Evolutionary conservation across 345 rosid species (phyloP).

Genomic region (Eutrema japonicum): DNA sequence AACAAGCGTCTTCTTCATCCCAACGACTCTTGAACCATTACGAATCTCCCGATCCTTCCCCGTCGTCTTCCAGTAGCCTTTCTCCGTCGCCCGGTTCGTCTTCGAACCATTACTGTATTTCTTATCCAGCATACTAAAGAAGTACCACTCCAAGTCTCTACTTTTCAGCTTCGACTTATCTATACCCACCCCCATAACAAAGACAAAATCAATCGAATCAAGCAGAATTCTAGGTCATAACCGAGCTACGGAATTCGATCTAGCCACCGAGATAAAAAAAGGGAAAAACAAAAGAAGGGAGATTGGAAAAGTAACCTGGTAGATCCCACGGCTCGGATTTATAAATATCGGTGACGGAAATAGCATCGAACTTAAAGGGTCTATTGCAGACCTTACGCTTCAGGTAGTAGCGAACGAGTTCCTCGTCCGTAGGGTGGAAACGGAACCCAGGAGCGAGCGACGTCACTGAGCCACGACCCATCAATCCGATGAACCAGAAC

Average conservation of each 20-base stretch:
- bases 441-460: conserved; percentile 96
- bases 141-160: conserved; percentile 97
- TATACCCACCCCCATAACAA: conserved; percentile 21
- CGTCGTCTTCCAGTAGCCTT: conserved; percentile 97
- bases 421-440: conserved; percentile 96
- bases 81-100: conserved; percentile 94
- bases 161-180: conserved; percentile 83
- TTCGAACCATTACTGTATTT: conserved; percentile 85
- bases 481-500: conserved; percentile 32
- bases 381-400: conserved; percentile 74
- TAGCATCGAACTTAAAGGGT: conserved; percentile 73
- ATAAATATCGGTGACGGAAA: conserved; percentile 81
- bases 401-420: conserved; percentile 82
- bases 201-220: conserved; percentile 5
- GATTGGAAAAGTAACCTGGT: conserved; percentile 55
- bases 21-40: conserved; percentile 54
- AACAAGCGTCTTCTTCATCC: conserved; percentile 99
- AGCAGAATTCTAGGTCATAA: conserved; percentile 5
- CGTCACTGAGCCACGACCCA: conserved; percentile 63
- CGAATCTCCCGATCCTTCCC: conserved; percentile 82
- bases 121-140: conserved; percentile 80
- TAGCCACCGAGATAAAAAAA: not conserved
- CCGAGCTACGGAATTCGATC: conserved; percentile 13
- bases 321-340: conserved; percentile 98
- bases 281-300: not conserved